phyloP scores from a whole-genome alignment of 768 basidiomycete species.

The Suillus subaureus region DNA sequence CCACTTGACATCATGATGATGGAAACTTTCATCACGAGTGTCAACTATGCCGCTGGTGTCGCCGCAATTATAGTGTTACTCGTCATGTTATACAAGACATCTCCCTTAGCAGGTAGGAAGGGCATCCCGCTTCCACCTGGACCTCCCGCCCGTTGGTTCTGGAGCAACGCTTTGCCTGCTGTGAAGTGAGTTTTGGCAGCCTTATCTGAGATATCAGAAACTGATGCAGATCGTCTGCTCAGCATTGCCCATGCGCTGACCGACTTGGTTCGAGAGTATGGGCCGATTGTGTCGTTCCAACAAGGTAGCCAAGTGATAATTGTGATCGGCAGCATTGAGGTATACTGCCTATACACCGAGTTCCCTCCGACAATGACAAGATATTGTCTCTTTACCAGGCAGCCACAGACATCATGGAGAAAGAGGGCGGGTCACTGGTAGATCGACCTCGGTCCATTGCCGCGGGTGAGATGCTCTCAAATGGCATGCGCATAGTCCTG shows the following conservation, averaged over 20 bases:
- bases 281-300: background rate
- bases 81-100: background rate
- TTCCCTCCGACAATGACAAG: background rate
- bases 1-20: background rate
- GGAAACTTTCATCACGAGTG: background rate
- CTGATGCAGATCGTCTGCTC: background rate
- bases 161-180: background rate
- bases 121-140: background rate
- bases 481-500: background rate
- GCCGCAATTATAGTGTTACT: background rate
- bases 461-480: background rate
- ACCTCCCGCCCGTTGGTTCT: background rate
- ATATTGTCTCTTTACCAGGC: background rate
- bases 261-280: background rate
- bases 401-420: background rate
- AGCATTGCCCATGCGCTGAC: background rate
- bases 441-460: background rate
- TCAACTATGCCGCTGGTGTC: background rate
- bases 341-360: background rate
- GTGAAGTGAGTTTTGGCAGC: background rate
- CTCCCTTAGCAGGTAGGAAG: background rate
- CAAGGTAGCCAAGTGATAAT: background rate
- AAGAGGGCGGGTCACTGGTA: background rate
- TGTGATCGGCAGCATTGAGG: background rate
- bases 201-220: background rate